Percentiles rank a stretch among this genome's conserved stretches.
Conservation (phyloP, 768 basidiomycete species). For the Russula sp. region DNA sequence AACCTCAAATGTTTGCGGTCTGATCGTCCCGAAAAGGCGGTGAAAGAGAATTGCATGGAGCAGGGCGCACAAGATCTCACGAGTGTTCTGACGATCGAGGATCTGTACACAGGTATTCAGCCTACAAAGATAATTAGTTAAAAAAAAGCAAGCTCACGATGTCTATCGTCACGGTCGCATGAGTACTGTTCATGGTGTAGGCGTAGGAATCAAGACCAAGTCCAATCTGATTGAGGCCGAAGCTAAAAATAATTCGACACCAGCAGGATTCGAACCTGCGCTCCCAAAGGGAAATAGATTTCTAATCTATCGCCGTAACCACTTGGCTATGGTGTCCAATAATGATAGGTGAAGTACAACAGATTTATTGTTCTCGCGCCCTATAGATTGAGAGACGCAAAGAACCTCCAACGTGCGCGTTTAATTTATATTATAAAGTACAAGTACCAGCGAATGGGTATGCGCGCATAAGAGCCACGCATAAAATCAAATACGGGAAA, state of each 20-base stretch:
- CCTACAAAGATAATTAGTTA: not conserved
- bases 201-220: not conserved
- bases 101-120: slow-evolving; percentile 42
- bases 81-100: slow-evolving; percentile 66
- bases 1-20: slow-evolving; percentile 72
- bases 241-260: slow-evolving; percentile 35
- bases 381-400: no score
- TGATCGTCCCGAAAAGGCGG: slow-evolving; percentile 75
- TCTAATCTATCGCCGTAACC: slow-evolving; percentile 75
- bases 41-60: slow-evolving; percentile 85
- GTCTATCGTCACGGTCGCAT: slow-evolving; percentile 52
- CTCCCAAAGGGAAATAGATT: slow-evolving; percentile 41
- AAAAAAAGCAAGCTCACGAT: slow-evolving; percentile 37
- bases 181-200: slow-evolving; percentile 27
- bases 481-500: not conserved
- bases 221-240: not conserved
- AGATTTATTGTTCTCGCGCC: not conserved
- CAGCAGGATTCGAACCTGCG: slow-evolving; percentile 49
- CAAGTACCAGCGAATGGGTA: not conserved
- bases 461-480: not conserved
- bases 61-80: slow-evolving; percentile 71
- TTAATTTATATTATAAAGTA: not conserved
- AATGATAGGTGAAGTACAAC: no score
- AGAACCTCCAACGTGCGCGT: no score
- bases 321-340: slow-evolving; percentile 66